phyloP scores from a whole-genome alignment of 208 protist species.

The Tritrichomonas musculus region DNA sequence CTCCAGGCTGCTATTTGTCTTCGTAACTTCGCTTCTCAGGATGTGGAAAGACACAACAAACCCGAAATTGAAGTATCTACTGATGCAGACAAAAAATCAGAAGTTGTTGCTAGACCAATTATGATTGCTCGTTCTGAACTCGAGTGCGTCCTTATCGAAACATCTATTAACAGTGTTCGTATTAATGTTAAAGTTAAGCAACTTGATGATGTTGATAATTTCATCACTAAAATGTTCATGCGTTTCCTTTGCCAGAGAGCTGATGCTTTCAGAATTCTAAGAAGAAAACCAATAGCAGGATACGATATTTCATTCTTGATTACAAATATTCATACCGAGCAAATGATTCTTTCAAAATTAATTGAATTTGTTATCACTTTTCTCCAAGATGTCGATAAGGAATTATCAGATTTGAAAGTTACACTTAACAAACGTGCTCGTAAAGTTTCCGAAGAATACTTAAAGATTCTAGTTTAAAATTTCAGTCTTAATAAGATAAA shows the following conservation, averaged over 20 bases:
- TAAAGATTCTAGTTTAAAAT: slow-evolving; percentile 56
- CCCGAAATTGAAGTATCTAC: slow-evolving; percentile 85
- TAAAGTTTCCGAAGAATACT: slow-evolving; percentile 64
- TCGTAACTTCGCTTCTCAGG: slow-evolving; percentile 80
- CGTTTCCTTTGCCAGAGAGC: slow-evolving; percentile 80
- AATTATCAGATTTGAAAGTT: slow-evolving; percentile 84
- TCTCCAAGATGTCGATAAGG: slow-evolving; percentile 83
- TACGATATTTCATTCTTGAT: slow-evolving; percentile 92
- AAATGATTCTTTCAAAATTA: slow-evolving; percentile 78
- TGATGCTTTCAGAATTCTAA: slow-evolving; percentile 79
- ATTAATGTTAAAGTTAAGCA: slow-evolving; percentile 76
- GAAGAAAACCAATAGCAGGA: slow-evolving; percentile 74
- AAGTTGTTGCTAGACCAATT: slow-evolving; percentile 45
- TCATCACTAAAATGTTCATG: slow-evolving; percentile 79
- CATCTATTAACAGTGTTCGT: slow-evolving; percentile 85
- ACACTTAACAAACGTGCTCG: slow-evolving; percentile 67
- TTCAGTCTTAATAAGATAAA: neutral
- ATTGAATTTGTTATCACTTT: slow-evolving; percentile 89
- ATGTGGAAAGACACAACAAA: slow-evolving; percentile 92
- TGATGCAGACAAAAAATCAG: neutral
- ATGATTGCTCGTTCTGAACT: slow-evolving; percentile 58
- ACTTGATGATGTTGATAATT: slow-evolving; percentile 76
- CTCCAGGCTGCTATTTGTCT: slow-evolving; percentile 86
- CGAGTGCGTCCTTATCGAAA: slow-evolving; percentile 80
- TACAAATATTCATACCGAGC: slow-evolving; percentile 84